These are phyloP conservation scores for Beauveria rudraprayagi DNA, from an alignment of 2,329 filamentous ascomycete genomes.

Conservation along the genomic window DNA sequence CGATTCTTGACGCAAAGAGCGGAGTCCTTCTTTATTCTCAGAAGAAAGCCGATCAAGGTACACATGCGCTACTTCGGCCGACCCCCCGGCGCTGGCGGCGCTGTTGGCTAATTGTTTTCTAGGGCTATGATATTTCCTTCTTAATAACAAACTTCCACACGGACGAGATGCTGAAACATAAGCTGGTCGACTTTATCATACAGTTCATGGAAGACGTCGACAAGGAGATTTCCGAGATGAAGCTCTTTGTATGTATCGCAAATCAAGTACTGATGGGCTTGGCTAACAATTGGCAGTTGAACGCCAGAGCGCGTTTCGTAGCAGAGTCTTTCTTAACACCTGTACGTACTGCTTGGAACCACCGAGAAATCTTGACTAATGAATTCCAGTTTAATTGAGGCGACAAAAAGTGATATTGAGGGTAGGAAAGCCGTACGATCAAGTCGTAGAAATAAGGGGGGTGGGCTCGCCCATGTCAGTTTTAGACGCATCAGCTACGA, in stretches of 20 bases:
- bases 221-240: conserved; percentile 99
- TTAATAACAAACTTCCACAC: conserved; percentile 98
- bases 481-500: conserved; percentile 1
- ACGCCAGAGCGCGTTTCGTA: conserved; percentile 92
- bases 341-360: conserved; percentile 38
- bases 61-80: conserved; percentile 15
- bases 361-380: not conserved
- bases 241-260: conserved; percentile 77
- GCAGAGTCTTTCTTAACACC: conserved; percentile 97
- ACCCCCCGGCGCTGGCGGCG: conserved; percentile 1
- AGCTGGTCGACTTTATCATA: conserved; percentile 98
- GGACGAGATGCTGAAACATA: conserved; percentile 97
- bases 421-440: not conserved
- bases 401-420: not conserved
- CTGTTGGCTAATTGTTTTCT: conserved; percentile 17
- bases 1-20: conserved; percentile 93
- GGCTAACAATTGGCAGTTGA: conserved; percentile 54
- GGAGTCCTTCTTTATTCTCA: conserved; percentile 92
- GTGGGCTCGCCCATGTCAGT: not conserved
- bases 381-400: conserved; percentile 1
- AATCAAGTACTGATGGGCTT: conserved; percentile 13
- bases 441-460: not conserved
- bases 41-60: conserved; percentile 92
- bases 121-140: conserved; percentile 99
- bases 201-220: conserved; percentile 99